These are phyloP conservation scores for Alloascoidea africana DNA, from an alignment of 805 yeast species.

Conservation along the genomic window DNA sequence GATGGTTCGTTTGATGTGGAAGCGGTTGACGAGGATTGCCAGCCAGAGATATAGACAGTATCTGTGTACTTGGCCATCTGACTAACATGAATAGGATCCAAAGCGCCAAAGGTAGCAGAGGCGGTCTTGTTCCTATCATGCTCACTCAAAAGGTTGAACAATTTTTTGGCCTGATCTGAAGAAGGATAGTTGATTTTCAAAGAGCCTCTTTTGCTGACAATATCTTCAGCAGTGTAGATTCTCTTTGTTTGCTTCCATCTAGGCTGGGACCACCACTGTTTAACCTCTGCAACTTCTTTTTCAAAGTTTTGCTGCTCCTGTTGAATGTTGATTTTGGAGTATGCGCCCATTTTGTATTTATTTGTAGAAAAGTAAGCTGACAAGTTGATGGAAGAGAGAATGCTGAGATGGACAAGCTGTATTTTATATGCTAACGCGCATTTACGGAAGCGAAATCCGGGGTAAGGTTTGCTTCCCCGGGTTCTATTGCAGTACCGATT, in stretches of 20 bases:
- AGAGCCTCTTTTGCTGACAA: slow-evolving; percentile 79
- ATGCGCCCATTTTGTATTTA: slow-evolving; percentile 22
- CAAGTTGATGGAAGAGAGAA: too few relatives aligned
- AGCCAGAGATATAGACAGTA: slow-evolving; percentile 87
- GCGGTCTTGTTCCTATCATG: slow-evolving; percentile 63
- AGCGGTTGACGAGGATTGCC: slow-evolving; percentile 98
- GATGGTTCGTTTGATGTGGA: slow-evolving; percentile 96
- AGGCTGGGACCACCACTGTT: slow-evolving; percentile 87
- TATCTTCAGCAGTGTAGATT: slow-evolving; percentile 76
- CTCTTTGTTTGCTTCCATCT: slow-evolving; percentile 86
- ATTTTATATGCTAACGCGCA: too few relatives aligned
- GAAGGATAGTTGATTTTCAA: slow-evolving; percentile 66
- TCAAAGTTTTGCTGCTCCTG: slow-evolving; percentile 53
- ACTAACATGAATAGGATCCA: slow-evolving; percentile 89
- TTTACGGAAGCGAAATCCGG: too few relatives aligned
- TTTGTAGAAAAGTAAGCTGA: too few relatives aligned
- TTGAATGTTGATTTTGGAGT: slow-evolving; percentile 40
- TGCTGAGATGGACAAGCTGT: too few relatives aligned
- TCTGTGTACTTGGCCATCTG: slow-evolving; percentile 96
- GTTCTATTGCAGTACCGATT: too few relatives aligned
- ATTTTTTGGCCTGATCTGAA: slow-evolving; percentile 65
- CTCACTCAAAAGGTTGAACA: slow-evolving; percentile 51
- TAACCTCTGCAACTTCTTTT: slow-evolving; percentile 55
- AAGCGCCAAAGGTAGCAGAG: slow-evolving; percentile 87
- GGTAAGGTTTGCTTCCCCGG: too few relatives aligned